A percentile compares a stretch with the other conserved stretches of the same genome.
phyloP scores from a whole-genome alignment of 1,139 yeast species.

The Yamadazyma sp. region DNA sequence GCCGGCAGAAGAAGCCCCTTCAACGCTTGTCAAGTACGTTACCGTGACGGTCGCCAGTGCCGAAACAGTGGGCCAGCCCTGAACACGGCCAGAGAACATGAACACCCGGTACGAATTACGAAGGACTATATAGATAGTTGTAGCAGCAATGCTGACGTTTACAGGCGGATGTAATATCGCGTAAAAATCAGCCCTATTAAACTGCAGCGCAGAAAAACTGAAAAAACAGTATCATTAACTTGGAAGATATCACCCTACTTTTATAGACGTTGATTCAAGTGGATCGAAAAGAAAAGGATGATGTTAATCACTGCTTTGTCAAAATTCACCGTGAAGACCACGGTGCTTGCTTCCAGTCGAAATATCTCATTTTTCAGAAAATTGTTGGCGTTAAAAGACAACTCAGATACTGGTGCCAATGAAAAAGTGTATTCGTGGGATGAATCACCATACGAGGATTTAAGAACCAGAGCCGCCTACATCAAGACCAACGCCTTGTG shows the following conservation, averaged over 20 bases:
- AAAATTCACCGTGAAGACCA: neutral
- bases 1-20: neutral
- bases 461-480: conserved; percentile 88
- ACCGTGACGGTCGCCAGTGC: neutral
- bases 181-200: conserved; percentile 3
- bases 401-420: conserved; percentile 7
- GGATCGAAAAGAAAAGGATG: neutral
- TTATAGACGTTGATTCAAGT: neutral
- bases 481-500: conserved; percentile 87
- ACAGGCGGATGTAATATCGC: neutral
- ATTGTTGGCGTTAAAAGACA: conserved; percentile 36
- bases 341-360: conserved; percentile 12
- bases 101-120: too few species aligned
- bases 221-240: neutral
- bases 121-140: too few species aligned
- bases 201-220: neutral
- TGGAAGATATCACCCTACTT: neutral
- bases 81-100: too few species aligned
- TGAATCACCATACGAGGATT: conserved; percentile 82
- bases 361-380: conserved; percentile 40
- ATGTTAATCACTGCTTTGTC: too few species aligned
- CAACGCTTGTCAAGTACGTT: neutral
- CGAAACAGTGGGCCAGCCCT: neutral
- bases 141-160: neutral
- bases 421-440: conserved; percentile 57